Base-by-base conservation (phyloP, 1,284 basidiomycete species). In the Ganoderma sinense region DNA sequence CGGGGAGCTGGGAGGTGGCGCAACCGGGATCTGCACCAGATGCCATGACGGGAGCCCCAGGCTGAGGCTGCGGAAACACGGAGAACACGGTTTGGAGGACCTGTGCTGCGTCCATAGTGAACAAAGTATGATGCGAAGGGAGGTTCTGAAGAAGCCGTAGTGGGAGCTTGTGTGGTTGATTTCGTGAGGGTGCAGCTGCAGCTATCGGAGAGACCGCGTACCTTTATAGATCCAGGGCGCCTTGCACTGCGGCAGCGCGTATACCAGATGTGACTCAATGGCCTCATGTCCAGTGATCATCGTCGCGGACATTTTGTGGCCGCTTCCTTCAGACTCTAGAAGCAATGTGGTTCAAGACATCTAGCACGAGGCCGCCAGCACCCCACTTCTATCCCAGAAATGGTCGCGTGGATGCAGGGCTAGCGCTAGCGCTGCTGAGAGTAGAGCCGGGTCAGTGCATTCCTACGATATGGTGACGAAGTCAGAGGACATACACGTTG, bases 81-180 rank as follows among this genome's bases (percentile, higher is more conserved):
- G 73, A 67, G 56, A 74, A 48, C 13, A 74, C 73, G 14, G 67
- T 67, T 45, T 74, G 69, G n/a, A 74, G 65, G 23, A 74, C 45
- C n/a, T 70, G 60, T 4, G 64, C 60, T 13, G 72, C 62, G 65
- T 73, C 70, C 72, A 73, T 73, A 7, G 20, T 36, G 4, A 10
- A 7, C 8, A 5, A 40, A 33, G n/a, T 10, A 33, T n/a, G 18
- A 33, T 20, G 4, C 20, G 2, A 33, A 56, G 31, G 18, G 29
- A 1, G 18, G 31, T n/a, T n/a, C n/a, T n/a, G n/a, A n/a, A n/a
- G n/a, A n/a, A n/a, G n/a, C n/a, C n/a, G n/a, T n/a, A n/a, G n/a
- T n/a, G 3, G 14, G 20, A 2, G 31, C 29, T 23, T 18, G 53
- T 18, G 53, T 31, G 53, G 53, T 2, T 31, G 53, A 51, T 26